These are phyloP conservation scores for Solanum chilense DNA, from an alignment of 257 asterid genomes.

Conservation along the genomic window DNA sequence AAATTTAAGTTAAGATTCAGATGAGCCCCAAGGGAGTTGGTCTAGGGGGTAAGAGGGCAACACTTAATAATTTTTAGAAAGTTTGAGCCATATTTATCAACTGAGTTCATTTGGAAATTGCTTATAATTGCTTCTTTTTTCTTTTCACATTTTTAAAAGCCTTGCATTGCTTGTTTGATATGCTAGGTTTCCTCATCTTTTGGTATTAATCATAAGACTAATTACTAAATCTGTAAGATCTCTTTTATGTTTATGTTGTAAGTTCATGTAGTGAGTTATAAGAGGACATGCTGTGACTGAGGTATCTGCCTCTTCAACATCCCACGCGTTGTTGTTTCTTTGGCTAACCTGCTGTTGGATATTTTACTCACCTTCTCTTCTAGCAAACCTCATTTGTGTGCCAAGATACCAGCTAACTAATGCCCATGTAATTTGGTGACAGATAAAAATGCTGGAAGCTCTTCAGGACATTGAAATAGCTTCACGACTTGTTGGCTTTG, in stretches of 20 bases:
- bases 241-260: not conserved
- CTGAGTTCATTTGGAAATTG: not conserved
- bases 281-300: not conserved
- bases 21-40: not conserved
- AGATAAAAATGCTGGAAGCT: conserved; percentile 99
- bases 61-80: not conserved
- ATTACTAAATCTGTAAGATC: not conserved
- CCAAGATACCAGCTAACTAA: not conserved
- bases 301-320: not conserved
- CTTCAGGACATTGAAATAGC: conserved; percentile 98
- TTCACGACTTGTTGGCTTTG: conserved; percentile 81
- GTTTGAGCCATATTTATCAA: not conserved
- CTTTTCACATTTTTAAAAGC: not conserved
- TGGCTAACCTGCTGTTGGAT: not conserved
- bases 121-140: not conserved
- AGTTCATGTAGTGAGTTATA: not conserved
- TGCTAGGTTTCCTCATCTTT: not conserved
- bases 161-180: not conserved
- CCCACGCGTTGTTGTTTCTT: not conserved
- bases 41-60: not conserved
- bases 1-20: not conserved
- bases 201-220: not conserved
- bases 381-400: not conserved
- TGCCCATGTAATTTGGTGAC: conserved; percentile 3
- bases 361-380: not conserved